These are phyloP conservation scores for Boletus sensibilis DNA, from an alignment of 768 basidiomycete genomes.

Conservation along the genomic window DNA sequence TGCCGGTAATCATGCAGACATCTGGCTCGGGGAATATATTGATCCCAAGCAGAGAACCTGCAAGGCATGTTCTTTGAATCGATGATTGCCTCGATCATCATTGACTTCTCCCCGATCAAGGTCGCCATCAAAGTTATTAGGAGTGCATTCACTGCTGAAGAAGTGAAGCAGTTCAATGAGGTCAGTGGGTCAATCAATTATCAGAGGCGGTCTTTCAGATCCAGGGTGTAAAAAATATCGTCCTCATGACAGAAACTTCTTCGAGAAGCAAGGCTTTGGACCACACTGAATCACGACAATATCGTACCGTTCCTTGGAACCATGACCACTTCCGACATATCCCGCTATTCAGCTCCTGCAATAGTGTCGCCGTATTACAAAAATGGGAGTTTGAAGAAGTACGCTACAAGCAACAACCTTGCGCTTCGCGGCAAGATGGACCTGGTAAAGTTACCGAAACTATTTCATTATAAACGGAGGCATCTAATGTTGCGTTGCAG, in stretches of 20 bases:
- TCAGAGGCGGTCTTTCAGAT: background rate
- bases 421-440: constrained; percentile 15
- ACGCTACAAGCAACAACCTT: constrained; percentile 11
- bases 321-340: constrained; percentile 17
- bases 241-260: constrained; percentile 22
- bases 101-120: constrained; percentile 1
- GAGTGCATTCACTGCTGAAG: constrained; percentile 13
- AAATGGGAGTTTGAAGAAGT: constrained; percentile 20
- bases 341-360: constrained; percentile 18
- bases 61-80: constrained; percentile 5
- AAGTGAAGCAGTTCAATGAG: constrained; percentile 20
- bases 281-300: constrained; percentile 21
- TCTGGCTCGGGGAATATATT: constrained; percentile 22
- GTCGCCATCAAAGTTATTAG: constrained; percentile 31
- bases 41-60: constrained; percentile 7
- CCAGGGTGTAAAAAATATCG: background rate
- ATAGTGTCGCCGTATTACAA: constrained; percentile 30
- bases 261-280: constrained; percentile 31
- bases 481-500: constrained; percentile 8
- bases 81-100: background rate
- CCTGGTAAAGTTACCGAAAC: constrained; percentile 16
- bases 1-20: constrained; percentile 22
- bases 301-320: constrained; percentile 27
- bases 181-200: constrained; percentile 13
- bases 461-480: background rate